These are phyloP conservation scores for Yamadazyma triangularis DNA, from an alignment of 1,139 yeast genomes.

Conservation along the genomic window DNA sequence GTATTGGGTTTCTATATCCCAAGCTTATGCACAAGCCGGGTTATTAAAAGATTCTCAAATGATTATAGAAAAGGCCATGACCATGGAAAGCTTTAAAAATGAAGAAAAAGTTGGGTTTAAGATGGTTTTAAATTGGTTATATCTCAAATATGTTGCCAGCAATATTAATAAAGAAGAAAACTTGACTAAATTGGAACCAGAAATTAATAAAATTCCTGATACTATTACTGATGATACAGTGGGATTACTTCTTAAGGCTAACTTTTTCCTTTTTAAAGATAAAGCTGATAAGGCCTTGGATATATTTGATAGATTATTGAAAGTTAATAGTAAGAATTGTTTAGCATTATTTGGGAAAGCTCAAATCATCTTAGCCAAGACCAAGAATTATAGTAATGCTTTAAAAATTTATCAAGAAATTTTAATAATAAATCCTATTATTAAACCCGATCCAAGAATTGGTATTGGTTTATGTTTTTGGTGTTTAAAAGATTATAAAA, in stretches of 20 bases:
- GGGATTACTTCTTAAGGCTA: constrained; percentile 50
- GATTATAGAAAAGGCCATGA: constrained; percentile 60
- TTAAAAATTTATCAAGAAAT: constrained; percentile 81
- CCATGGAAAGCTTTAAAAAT: constrained; percentile 30
- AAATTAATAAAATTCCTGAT: constrained; percentile 14
- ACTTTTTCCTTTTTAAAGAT: constrained; percentile 42
- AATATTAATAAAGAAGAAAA: constrained; percentile 24
- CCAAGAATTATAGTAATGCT: constrained; percentile 67
- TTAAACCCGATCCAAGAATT: constrained; percentile 88
- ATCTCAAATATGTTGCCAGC: constrained; percentile 34
- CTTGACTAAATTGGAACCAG: constrained; percentile 20
- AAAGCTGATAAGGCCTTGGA: constrained; percentile 65
- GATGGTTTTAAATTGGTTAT: constrained; percentile 71
- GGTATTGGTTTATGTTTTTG: constrained; percentile 96
- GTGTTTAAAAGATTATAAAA: constrained; percentile 71
- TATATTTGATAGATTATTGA: constrained; percentile 27
- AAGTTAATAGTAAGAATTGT: constrained; percentile 41
- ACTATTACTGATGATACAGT: constrained; percentile 34
- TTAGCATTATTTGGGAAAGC: constrained; percentile 86
- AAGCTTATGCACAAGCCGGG: constrained; percentile 68
- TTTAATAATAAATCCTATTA: constrained; percentile 66
- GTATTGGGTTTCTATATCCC: constrained; percentile 81
- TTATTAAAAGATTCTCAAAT: constrained; percentile 59
- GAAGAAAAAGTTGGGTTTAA: constrained; percentile 54
- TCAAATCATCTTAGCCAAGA: constrained; percentile 64